A percentile compares a stretch with the other conserved stretches of the same genome.
Evolutionary conservation across 139 green algal species (phyloP).

Genomic region (Gonium pectorale): DNA sequence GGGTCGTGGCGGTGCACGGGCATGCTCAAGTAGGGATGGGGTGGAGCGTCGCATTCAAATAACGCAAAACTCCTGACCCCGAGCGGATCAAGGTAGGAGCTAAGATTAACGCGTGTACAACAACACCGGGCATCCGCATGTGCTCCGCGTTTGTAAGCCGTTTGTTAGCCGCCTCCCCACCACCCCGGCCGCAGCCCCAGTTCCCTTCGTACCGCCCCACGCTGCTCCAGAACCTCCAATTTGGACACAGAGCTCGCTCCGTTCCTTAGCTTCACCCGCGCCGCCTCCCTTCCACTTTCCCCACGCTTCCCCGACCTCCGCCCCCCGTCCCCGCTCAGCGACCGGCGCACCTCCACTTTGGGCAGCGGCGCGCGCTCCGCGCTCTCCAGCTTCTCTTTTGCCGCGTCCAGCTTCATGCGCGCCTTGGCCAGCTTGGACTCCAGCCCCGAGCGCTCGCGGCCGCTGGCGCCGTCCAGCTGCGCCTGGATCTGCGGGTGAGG

Average conservation of each 20-base stretch:
- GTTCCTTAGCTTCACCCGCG: neutral
- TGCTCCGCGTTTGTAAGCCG: too few relatives aligned
- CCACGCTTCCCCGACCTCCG: neutral
- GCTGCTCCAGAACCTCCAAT: neutral
- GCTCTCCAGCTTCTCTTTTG: conserved; percentile 53
- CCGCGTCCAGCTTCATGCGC: conserved; percentile 59
- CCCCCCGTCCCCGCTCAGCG: neutral
- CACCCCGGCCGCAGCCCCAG: too few relatives aligned
- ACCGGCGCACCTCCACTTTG: conserved; percentile 80
- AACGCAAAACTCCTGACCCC: too few relatives aligned
- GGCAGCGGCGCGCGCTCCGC: conserved; percentile 68
- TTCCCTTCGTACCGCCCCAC: neutral
- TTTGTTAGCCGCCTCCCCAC: too few relatives aligned
- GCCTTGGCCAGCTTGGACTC: conserved; percentile 61
- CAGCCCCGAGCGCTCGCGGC: conserved; percentile 51
- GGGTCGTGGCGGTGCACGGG: too few relatives aligned
- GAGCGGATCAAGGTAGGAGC: too few relatives aligned
- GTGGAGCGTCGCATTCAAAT: too few relatives aligned
- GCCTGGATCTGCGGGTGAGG: conserved; percentile 26
- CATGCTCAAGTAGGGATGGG: too few relatives aligned
- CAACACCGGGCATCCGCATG: too few relatives aligned
- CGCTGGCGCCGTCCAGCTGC: conserved; percentile 34
- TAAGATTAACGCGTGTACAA: too few relatives aligned
- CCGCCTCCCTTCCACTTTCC: neutral
- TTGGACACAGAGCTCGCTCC: too few relatives aligned